Base-by-base conservation (phyloP, 1,139 yeast genomes). In the Hansenula sp. region DNA sequence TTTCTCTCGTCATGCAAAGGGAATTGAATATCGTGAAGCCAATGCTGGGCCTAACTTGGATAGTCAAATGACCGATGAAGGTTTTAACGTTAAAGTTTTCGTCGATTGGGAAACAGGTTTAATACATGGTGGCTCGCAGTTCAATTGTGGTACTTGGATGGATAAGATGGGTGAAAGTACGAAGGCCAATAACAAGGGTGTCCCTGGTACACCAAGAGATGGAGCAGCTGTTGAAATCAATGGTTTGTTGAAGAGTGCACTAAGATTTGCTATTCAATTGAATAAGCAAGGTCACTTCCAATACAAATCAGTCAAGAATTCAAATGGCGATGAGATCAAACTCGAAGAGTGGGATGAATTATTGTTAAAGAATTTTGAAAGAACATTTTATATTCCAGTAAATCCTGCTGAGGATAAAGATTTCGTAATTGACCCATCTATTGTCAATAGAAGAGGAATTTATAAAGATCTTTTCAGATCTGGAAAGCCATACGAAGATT, bases 141-240 rank as follows among this genome's bases (percentile, higher is more conserved):
- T 68, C 63, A 93, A 93, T 60, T 93, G 99, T 69, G 99, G 99
- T 19, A 93, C 99, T 0, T 93, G 99, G 99, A 93, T 91, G 97
- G 99, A 93, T 66, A 93, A 93, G 68, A 93, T 93, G 98, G 99
- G 99, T 18, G 99, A 93, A 67, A 87, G 96, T 59, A 79, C 67
- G 41, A 71, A 66, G 47, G 97, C 99, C 0, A 85, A 87, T 1
- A 84, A 81, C 48, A 85, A 83, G 58, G 99, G 99, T 15, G 72
- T 78, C 34, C 99, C 99, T 1, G 99, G 98, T 2, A 93, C 99
- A 0, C 98, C 99, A 32, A 77, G 99, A 62, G 96, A 91, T 65
- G 99, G 99, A 36, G 96, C 97, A 2, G 97, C 96, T 2, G 74
- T 93, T 46, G 99, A 93, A 65, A 84, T 93, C 47, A 90, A 81